A percentile compares a stretch with the other conserved stretches of the same genome.
These are phyloP conservation scores for Silybum marianum DNA, from an alignment of 129 eudicot genomes.

Conservation along the genomic window DNA sequence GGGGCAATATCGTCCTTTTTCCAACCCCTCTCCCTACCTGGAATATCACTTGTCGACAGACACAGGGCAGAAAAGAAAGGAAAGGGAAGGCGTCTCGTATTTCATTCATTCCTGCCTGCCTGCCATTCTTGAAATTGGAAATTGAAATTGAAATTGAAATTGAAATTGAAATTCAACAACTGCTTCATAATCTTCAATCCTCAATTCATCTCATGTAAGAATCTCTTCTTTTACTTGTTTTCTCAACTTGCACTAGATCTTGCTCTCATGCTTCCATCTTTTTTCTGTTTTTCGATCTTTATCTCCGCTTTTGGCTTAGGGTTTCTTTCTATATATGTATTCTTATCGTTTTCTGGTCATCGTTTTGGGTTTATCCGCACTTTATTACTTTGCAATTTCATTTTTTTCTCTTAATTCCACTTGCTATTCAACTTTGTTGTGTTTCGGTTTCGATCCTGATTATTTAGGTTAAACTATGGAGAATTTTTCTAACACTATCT, in stretches of 20 bases:
- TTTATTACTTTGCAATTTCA: neutral
- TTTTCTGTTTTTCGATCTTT: conserved; percentile 3
- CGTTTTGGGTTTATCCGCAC: neutral
- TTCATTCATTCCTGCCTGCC: neutral
- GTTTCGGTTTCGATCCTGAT: conserved; percentile 23
- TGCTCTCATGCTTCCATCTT: neutral
- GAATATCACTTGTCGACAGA: neutral
- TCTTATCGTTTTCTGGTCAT: neutral
- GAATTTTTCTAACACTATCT: neutral
- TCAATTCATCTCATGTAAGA: conserved; percentile 11
- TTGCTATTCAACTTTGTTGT: neutral
- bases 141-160: neutral
- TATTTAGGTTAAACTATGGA: neutral
- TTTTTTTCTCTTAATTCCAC: neutral
- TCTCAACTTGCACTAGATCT: conserved; percentile 8
- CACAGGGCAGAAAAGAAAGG: neutral
- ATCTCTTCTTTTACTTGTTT: neutral
- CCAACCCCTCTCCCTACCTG: neutral
- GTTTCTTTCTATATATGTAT: neutral
- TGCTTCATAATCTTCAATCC: neutral
- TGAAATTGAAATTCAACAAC: neutral
- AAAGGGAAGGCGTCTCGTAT: neutral
- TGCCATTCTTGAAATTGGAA: neutral
- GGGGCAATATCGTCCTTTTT: neutral
- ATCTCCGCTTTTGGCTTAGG: neutral